These are phyloP conservation scores for Ceratocystis eucalypticola DNA, from an alignment of 2,329 filamentous ascomycete genomes.

Conservation along the genomic window DNA sequence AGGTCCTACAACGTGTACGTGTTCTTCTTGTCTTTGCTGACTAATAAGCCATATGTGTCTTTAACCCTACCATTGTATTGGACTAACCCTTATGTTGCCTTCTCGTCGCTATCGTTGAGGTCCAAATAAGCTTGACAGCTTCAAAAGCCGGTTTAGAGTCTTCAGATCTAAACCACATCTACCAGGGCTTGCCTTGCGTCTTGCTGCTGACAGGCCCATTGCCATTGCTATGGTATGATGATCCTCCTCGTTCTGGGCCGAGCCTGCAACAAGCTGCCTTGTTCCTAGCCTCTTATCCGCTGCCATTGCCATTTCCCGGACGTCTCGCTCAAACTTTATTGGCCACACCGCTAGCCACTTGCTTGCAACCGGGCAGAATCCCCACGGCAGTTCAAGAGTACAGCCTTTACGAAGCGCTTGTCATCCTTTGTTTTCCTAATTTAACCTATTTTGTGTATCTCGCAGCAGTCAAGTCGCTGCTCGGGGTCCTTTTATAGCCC, in stretches of 20 bases:
- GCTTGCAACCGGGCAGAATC: too few relatives aligned
- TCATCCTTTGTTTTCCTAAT: not conserved
- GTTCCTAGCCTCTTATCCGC: not conserved
- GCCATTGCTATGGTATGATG: too few relatives aligned
- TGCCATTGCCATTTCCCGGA: not conserved
- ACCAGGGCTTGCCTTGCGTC: not conserved
- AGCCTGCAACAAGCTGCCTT: too few relatives aligned
- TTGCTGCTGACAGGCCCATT: not conserved
- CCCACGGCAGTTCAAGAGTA: too few relatives aligned
- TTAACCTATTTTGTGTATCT: not conserved
- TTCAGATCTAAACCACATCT: not conserved
- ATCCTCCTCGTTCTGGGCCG: too few relatives aligned
- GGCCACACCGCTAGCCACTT: too few relatives aligned
- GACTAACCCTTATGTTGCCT: not conserved
- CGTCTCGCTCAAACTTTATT: not conserved
- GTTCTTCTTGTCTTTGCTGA: not conserved
- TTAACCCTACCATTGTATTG: not conserved
- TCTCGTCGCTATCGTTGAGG: not conserved
- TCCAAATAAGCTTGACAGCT: slow-evolving; percentile 7
- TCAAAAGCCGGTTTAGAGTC: not conserved
- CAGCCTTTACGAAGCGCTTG: too few relatives aligned
- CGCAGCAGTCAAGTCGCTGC: not conserved
- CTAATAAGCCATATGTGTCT: not conserved
- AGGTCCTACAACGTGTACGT: too few relatives aligned
- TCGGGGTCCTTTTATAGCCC: not conserved